Evolutionary conservation across 2,329 filamentous ascomycete genomes (phyloP), one percentile per base, ranked within the genome.

Genomic region (Microdochium trichocladiopsis): DNA sequence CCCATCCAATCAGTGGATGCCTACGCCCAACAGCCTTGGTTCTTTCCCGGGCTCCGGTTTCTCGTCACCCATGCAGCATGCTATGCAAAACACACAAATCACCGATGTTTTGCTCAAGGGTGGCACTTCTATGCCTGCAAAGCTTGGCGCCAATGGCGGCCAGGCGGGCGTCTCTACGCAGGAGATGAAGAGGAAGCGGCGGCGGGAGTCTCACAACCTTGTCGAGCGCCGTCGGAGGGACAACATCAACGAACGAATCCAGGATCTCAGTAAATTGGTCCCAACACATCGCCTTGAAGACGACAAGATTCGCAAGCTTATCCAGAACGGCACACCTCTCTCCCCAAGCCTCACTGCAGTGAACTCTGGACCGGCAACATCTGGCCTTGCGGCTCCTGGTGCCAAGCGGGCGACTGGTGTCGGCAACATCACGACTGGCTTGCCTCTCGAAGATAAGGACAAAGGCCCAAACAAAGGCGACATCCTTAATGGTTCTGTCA

Each of bases 391-490:
- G 50, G 91, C 90, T 16, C 89, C 89, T 23, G 88, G 86, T 57
- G 91, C 90, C 41, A 83, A 91, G 57, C 84, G 92, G 56, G 91
- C 91, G 25, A 83, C 87, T 28, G 83, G 86, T 50, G 78, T 84
- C 6, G 88, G 88, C 36, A 95, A 88, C 65, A 96, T 96, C 62
- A 96, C 91, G 5, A 93, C 93, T 58, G 91, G 92, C 14, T 79
- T 97, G 25, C 93, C 94, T 0, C 81, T 95, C 33, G 94, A 99
- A 62, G 94, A 97, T 60, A 97, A 97, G 68, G 94, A 99, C 72
- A 97, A 97, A 67, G 94, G 94, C 1, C 94, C 94, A 5, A 97
- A 97, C 77, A 99, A 99, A 73, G 94, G 94, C 49, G 94, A 99
- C 62, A 97, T 99, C 54, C 85, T 99, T 61, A 97, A 97, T 64